Conservation (phyloP, 257 asterid species). For the Gentiana dahurica region DNA sequence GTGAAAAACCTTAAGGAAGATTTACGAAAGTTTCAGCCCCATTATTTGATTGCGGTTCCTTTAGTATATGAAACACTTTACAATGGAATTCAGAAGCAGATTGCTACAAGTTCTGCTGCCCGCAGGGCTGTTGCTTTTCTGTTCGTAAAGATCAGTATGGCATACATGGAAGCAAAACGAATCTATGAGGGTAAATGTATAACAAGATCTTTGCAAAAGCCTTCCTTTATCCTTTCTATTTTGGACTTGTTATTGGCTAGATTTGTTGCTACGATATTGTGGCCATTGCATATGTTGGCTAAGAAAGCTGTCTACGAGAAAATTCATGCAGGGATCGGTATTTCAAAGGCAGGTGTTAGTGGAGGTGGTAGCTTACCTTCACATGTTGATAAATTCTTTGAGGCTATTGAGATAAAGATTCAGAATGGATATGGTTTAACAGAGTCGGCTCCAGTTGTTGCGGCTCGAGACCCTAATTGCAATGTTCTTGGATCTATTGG, state of each 20-base stretch:
- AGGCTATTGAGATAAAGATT: conserved; percentile 77
- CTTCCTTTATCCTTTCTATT: conserved; percentile 42
- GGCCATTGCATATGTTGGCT: conserved; percentile 76
- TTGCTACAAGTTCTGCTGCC: conserved; percentile 45
- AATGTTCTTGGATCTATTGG: conserved; percentile 92
- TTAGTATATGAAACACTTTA: conserved; percentile 82
- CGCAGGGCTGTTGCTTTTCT: conserved; percentile 59
- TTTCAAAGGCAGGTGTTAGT: conserved; percentile 85
- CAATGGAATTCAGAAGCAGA: conserved; percentile 88
- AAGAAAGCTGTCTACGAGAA: conserved; percentile 65
- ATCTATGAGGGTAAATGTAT: conserved; percentile 87
- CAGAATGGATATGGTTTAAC: conserved; percentile 97
- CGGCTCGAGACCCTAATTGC: conserved; percentile 56
- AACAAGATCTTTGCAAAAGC: conserved; percentile 50
- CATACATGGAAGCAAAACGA: conserved; percentile 81
- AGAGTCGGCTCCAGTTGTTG: conserved; percentile 88
- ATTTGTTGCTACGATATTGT: conserved; percentile 41
- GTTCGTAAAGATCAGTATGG: conserved; percentile 61
- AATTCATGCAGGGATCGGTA: conserved; percentile 62
- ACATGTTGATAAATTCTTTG: conserved; percentile 75
- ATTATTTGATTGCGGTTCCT: conserved; percentile 78
- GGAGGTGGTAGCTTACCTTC: conserved; percentile 95
- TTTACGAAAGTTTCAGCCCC: conserved; percentile 70
- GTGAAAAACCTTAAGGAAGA: conserved; percentile 73
- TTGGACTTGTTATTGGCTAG: conserved; percentile 72